phyloP scores from a whole-genome alignment of 106 monocot species.

The Platanthera guangdongensis region DNA sequence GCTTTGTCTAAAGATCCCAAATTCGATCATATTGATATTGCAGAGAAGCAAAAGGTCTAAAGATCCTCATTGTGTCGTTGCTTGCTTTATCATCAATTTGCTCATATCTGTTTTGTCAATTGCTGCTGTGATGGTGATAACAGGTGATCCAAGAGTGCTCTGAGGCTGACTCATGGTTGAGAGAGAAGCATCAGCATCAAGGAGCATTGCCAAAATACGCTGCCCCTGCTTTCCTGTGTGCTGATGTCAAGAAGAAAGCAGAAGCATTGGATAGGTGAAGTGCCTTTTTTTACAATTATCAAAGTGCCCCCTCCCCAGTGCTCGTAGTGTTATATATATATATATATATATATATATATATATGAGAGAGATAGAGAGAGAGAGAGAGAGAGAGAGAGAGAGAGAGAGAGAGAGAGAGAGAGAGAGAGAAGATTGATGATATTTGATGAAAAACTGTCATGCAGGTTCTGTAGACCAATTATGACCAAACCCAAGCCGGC shows the following conservation, averaged over 20 bases:
- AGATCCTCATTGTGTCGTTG: neutral
- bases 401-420: too few species aligned
- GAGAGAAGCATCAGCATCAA: slow-evolving; percentile 73
- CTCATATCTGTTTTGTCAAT: neutral
- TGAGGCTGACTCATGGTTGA: slow-evolving; percentile 71
- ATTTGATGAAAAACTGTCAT: too few species aligned
- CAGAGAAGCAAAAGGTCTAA: slow-evolving; percentile 79
- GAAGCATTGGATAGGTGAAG: slow-evolving; percentile 71
- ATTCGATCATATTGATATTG: slow-evolving; percentile 88
- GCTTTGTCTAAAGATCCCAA: slow-evolving; percentile 70
- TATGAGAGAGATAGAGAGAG: too few species aligned
- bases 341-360: too few species aligned
- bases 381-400: too few species aligned
- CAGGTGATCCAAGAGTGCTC: slow-evolving; percentile 71
- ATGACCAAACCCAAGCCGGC: slow-evolving; percentile 89
- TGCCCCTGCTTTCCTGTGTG: slow-evolving; percentile 42
- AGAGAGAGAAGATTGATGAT: too few species aligned
- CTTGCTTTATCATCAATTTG: neutral
- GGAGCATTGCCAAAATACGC: slow-evolving; percentile 68
- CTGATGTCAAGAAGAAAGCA: slow-evolving; percentile 62
- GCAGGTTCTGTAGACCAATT: slow-evolving; percentile 81
- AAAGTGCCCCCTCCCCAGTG: too few species aligned
- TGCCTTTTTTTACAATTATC: neutral
- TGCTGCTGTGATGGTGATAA: neutral
- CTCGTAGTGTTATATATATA: too few species aligned